phyloP scores from a whole-genome alignment of 306 rosid species.

The Vigna hirtella region DNA sequence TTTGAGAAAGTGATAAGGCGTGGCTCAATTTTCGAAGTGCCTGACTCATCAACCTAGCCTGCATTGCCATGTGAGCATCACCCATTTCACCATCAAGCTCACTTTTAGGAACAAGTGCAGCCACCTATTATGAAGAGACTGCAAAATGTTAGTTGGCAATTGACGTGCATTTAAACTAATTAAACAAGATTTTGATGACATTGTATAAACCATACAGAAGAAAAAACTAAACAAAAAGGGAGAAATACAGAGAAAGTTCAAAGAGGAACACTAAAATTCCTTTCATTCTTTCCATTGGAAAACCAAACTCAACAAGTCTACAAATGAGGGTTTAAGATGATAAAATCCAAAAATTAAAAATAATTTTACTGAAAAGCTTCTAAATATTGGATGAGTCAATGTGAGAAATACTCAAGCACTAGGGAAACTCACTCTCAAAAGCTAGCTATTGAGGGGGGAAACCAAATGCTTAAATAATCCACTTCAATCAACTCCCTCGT shows the following conservation, averaged over 20 bases:
- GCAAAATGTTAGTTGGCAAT: constrained; percentile 26
- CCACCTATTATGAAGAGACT: constrained; percentile 65
- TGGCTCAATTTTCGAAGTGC: constrained; percentile 93
- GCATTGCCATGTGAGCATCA: constrained; percentile 96
- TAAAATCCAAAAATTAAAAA: constrained; percentile 16
- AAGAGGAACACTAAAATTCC: constrained; percentile 9
- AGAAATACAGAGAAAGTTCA: constrained; percentile 18
- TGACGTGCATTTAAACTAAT: constrained; percentile 3
- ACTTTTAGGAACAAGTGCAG: constrained; percentile 94
- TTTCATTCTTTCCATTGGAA: constrained; percentile 2
- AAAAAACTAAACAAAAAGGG: neutral
- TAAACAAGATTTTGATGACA: constrained; percentile 21
- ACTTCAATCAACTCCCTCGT: no score
- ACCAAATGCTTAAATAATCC: no score
- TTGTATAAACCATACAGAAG: constrained; percentile 7
- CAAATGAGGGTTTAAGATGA: neutral
- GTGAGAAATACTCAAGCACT: no score
- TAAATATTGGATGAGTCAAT: neutral
- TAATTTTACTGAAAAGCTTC: neutral
- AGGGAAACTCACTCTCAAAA: no score
- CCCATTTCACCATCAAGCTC: constrained; percentile 98
- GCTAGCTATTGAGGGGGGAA: no score
- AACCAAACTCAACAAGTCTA: neutral
- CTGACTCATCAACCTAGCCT: constrained; percentile 97
- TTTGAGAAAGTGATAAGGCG: constrained; percentile 78